phyloP scores from a whole-genome alignment of 768 basidiomycete species.

The Tulasnella sp. region DNA sequence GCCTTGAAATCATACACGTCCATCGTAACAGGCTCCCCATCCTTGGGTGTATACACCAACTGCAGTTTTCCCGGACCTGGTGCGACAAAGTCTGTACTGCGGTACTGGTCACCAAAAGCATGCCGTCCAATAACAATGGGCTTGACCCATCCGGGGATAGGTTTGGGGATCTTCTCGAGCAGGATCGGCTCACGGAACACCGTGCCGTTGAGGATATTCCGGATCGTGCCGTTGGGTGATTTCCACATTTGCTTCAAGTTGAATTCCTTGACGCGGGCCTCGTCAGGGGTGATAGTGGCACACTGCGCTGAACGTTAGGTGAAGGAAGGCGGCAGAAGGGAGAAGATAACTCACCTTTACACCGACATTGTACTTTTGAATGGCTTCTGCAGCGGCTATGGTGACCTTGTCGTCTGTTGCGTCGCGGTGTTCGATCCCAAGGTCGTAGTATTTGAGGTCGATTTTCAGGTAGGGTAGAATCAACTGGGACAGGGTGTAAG shows the following conservation, averaged over 20 bases:
- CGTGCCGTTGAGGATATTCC: conserved; percentile 95
- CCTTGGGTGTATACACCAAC: conserved; percentile 73
- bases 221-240: conserved; percentile 94
- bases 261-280: conserved; percentile 91
- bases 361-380: conserved; percentile 86
- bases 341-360: conserved; percentile 47
- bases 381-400: conserved; percentile 85
- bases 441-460: conserved; percentile 96
- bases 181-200: conserved; percentile 99
- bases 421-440: conserved; percentile 91
- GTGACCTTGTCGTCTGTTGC: conserved; percentile 90
- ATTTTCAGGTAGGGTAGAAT: conserved; percentile 90
- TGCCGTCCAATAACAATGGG: conserved; percentile 95
- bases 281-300: conserved; percentile 98
- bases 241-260: conserved; percentile 98
- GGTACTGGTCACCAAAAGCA: conserved; percentile 96
- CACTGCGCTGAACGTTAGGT: conserved; percentile 33
- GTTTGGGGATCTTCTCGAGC: conserved; percentile 76
- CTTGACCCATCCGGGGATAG: conserved; percentile 92
- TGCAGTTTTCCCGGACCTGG: conserved; percentile 90
- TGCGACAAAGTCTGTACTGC: conserved; percentile 83
- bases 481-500: conserved; percentile 38
- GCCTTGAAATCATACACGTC: conserved; percentile 92
- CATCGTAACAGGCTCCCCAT: conserved; percentile 49
- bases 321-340: neutral